Evolutionary conservation across 108 stramenopile species (phyloP).

Genomic region (Skeletonema grethae): DNA sequence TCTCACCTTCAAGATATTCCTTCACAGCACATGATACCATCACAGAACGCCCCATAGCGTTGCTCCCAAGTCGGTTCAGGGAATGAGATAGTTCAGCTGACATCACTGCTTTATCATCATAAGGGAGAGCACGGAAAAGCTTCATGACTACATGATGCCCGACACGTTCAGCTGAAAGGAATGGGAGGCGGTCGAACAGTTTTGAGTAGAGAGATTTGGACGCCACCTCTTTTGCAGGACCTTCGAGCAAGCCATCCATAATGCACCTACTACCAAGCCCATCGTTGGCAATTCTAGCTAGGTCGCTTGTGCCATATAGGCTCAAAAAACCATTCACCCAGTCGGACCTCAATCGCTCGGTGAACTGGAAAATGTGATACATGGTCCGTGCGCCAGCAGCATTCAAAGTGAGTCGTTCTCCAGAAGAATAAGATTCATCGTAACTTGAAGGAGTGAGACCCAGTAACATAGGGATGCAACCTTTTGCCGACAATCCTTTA

Average conservation of each 20-base stretch:
- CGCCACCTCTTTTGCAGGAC: slow-evolving; percentile 52
- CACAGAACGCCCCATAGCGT: slow-evolving; percentile 77
- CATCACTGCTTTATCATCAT: slow-evolving; percentile 65
- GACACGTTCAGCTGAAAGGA: slow-evolving; percentile 68
- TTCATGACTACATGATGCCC: slow-evolving; percentile 85
- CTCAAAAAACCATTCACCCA: slow-evolving; percentile 57
- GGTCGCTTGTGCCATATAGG: slow-evolving; percentile 47
- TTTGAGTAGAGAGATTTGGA: slow-evolving; percentile 52
- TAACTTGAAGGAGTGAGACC: slow-evolving; percentile 41
- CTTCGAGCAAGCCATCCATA: slow-evolving; percentile 80
- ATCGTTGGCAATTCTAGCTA: slow-evolving; percentile 71
- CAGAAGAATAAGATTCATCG: slow-evolving; percentile 7
- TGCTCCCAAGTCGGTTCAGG: slow-evolving; percentile 66
- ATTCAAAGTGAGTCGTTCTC: slow-evolving; percentile 57
- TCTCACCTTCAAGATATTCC: slow-evolving; percentile 62
- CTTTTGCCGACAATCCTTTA: slow-evolving; percentile 59
- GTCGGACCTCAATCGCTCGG: slow-evolving; percentile 63
- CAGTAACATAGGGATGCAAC: slow-evolving; percentile 63
- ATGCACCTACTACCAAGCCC: slow-evolving; percentile 85
- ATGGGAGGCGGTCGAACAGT: slow-evolving; percentile 57
- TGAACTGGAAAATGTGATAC: slow-evolving; percentile 79
- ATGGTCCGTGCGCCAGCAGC: slow-evolving; percentile 67
- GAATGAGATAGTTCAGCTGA: slow-evolving; percentile 68
- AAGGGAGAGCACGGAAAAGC: slow-evolving; percentile 64
- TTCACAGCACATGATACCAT: slow-evolving; percentile 66